A percentile compares a stretch with the other conserved stretches of the same genome.
Evolutionary conservation across 345 rosid genomes (phyloP).

Genomic region (Adansonia digitata): DNA sequence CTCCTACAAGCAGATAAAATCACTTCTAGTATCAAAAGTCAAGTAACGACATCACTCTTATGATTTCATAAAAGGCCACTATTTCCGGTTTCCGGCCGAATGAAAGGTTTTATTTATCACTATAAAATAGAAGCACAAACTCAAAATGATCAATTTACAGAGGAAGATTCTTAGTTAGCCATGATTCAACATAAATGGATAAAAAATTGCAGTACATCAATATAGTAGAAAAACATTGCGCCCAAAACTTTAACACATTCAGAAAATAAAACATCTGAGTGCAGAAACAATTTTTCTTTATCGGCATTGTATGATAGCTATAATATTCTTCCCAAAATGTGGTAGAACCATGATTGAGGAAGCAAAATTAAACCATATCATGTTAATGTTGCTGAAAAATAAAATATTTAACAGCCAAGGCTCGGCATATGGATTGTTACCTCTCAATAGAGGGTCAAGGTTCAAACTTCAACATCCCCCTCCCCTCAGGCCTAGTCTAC

Average conservation of each 20-base stretch:
- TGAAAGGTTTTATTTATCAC: not conserved
- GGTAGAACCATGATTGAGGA: not conserved
- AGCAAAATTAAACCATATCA: not conserved
- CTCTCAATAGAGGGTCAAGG: not conserved
- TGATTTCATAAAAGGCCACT: not conserved
- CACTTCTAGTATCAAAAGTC: not conserved
- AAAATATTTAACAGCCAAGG: not conserved
- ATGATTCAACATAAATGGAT: not conserved
- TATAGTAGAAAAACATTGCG: not conserved
- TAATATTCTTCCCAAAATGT: not conserved
- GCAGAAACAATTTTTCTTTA: not conserved
- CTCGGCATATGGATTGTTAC: not conserved
- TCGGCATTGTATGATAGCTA: not conserved
- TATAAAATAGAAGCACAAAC: not conserved
- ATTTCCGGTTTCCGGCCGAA: not conserved
- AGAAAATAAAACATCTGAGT: not conserved
- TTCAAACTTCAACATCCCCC: not conserved
- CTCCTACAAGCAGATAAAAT: constrained; percentile 39
- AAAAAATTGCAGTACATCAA: not conserved
- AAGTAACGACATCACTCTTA: not conserved
- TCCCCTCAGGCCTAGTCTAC: not conserved
- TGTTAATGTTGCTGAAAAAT: no score
- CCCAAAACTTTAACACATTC: not conserved
- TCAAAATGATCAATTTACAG: not conserved
- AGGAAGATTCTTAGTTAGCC: not conserved